phyloP scores from a whole-genome alignment of 1,284 basidiomycete species.

The Heterobasidion occidentale region DNA sequence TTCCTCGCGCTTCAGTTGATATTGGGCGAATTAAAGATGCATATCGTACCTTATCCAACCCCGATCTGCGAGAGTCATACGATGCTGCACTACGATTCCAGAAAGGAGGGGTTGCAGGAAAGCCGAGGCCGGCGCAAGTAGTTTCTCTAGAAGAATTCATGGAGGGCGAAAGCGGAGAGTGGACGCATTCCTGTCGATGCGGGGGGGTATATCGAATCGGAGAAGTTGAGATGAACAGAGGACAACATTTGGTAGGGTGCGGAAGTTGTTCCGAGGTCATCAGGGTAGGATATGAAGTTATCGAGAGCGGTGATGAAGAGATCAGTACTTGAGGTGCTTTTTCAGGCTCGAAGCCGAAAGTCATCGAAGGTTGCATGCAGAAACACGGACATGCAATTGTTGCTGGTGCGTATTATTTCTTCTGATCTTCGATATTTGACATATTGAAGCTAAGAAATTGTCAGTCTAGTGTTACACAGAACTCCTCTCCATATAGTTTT shows the following conservation, averaged over 20 bases:
- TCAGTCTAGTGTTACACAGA: no score
- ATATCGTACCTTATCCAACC: conserved; percentile 44
- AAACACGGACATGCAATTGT: no score
- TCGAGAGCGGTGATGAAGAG: conserved; percentile 24
- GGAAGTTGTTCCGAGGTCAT: conserved; percentile 68
- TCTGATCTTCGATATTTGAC: no score
- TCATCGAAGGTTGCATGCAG: no score
- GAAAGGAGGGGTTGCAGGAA: conserved; percentile 1
- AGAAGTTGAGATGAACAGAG: conserved; percentile 52
- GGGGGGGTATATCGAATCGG: conserved; percentile 55
- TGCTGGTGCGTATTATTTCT: no score
- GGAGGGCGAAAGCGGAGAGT: conserved; percentile 20
- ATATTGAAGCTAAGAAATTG: no score
- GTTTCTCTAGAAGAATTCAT: conserved; percentile 67
- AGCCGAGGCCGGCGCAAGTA: conserved; percentile 66
- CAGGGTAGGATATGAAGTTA: conserved; percentile 68
- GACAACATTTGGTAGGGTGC: conserved; percentile 60
- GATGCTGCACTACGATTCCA: conserved; percentile 26
- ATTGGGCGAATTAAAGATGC: conserved; percentile 56
- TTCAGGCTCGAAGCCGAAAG: no score
- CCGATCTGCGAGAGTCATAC: conserved; percentile 38
- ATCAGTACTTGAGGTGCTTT: no score
- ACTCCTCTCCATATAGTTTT: no score
- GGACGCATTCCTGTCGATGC: conserved; percentile 61
- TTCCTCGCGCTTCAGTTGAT: conserved; percentile 22